Evolutionary conservation across 345 rosid genomes (phyloP), one percentile per base, ranked within the genome.

Genomic region (Eucalyptus leucophloia): DNA sequence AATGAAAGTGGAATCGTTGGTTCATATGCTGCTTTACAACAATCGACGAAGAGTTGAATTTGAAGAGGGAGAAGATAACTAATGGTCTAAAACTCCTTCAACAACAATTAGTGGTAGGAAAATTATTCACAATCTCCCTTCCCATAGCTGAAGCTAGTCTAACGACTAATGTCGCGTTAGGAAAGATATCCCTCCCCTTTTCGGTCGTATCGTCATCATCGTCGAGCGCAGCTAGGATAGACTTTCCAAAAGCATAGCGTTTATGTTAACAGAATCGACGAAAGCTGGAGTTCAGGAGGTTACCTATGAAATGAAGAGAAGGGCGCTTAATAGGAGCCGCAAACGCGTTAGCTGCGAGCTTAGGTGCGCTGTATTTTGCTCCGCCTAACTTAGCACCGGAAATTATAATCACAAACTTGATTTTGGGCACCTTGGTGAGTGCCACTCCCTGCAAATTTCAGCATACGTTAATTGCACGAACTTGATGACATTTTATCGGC

Each of bases 231-330:
- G n/a, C 34, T 32, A 7, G 77, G 77, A 65, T 65, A 65, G 77
- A 65, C 37, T 65, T 65, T 30, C 37, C 37, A 4, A 65, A n/a
- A 30, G 34, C n/a, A 65, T 65, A 65, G 77, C 10, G 5, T 28
- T 65, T 32, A 65, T 13, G 34, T 65, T 15, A 7, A n/a, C 8
- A 4, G 37, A n/a, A 30, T 65, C 9, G 37, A 65, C 19, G 72
- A 65, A 15, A 65, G 37, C 19, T n/a, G 37, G 18, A 13, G 37
- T 65, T 65, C 15, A 65, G 37, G 19, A 15, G 9, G 14, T 40
- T 91, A 95, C 99, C 99, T 92, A 96, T 62, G 89, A 96, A 92
- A 87, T 96, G 99, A 88, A 96, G 94, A 85, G 99, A 94, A 13
- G 91, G 93, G 90, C 91, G 90, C 7, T 90, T 90, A 49, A 97